These are phyloP conservation scores for Garcia nutans DNA, from an alignment of 345 rosid species.

Conservation along the genomic window DNA sequence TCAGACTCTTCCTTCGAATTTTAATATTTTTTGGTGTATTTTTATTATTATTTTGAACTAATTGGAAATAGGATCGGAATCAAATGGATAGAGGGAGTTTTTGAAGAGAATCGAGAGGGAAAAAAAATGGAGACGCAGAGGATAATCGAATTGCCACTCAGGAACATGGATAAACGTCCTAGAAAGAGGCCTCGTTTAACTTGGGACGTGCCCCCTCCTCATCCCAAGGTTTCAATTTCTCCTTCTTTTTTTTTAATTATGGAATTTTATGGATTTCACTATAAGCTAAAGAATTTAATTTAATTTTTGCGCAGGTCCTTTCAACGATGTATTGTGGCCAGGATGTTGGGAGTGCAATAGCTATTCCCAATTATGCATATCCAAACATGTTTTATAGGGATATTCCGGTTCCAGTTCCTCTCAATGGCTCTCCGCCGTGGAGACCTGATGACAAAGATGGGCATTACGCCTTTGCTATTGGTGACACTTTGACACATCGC, in stretches of 20 bases:
- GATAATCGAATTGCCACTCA: conserved; percentile 57
- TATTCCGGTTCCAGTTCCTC: conserved; percentile 31
- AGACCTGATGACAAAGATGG: conserved; percentile 86
- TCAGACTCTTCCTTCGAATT: not conserved
- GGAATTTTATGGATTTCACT: not conserved
- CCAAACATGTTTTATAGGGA: conserved; percentile 47
- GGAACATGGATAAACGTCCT: conserved; percentile 66
- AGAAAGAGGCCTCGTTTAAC: conserved; percentile 67
- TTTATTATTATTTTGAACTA: not conserved
- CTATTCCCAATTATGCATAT: conserved; percentile 44
- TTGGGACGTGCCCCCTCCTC: conserved; percentile 66
- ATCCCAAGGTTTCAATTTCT: conserved; percentile 42
- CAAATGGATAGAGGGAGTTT: not conserved
- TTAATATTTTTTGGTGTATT: not conserved
- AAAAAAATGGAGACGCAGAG: conserved; percentile 58
- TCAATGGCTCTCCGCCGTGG: conserved; percentile 69
- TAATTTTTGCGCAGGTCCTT: conserved; percentile 40
- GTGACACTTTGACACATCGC: conserved; percentile 64
- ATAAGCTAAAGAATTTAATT: not conserved
- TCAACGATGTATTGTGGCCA: conserved; percentile 53
- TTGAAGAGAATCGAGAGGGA: not conserved
- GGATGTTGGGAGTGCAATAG: conserved; percentile 48
- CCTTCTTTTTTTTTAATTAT: not conserved
- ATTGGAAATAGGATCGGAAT: not conserved
- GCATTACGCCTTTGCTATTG: conserved; percentile 63